Percentiles rank a stretch among this genome's conserved stretches.
Conservation (phyloP, 2,329 filamentous ascomycete species). For the Pezicula radicicola region DNA sequence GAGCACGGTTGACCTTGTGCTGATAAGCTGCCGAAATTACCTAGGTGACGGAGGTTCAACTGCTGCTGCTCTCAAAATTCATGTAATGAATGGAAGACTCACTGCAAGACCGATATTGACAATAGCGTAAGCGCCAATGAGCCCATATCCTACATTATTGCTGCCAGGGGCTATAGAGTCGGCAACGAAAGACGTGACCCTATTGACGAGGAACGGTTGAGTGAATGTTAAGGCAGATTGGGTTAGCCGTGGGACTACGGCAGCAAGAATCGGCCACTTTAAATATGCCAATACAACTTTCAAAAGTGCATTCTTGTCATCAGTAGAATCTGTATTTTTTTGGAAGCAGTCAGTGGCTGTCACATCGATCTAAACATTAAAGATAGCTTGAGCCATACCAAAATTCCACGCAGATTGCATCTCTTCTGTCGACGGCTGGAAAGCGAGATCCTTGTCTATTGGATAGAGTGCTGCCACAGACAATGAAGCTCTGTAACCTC, state of each 20-base stretch:
- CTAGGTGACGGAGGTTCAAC: neutral
- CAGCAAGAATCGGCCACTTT: constrained; percentile 5
- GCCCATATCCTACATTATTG: constrained; percentile 30
- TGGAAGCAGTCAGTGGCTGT: too few relatives aligned
- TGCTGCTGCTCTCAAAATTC: too few relatives aligned
- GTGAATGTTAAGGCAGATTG: constrained; percentile 39
- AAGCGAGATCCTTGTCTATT: too few relatives aligned
- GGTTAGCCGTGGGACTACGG: constrained; percentile 33
- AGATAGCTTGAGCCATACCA: too few relatives aligned
- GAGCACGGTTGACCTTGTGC: constrained; percentile 4
- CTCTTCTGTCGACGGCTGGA: too few relatives aligned
- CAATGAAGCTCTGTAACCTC: too few relatives aligned
- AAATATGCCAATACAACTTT: neutral
- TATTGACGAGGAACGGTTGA: constrained; percentile 42
- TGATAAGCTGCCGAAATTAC: constrained; percentile 4
- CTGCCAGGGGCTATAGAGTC: constrained; percentile 16
- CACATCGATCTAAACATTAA: too few relatives aligned
- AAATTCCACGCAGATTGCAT: too few relatives aligned
- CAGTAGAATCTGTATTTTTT: too few relatives aligned
- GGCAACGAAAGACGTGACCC: constrained; percentile 28
- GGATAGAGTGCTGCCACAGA: too few relatives aligned
- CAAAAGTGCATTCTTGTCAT: too few relatives aligned
- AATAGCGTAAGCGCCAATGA: constrained; percentile 37
- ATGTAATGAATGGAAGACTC: too few relatives aligned
- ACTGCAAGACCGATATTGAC: constrained; percentile 41